Percentiles rank a stretch among this genome's conserved stretches.
These are phyloP conservation scores for Acarospora socialis DNA, from an alignment of 2,329 filamentous ascomycete genomes.

Conservation along the genomic window DNA sequence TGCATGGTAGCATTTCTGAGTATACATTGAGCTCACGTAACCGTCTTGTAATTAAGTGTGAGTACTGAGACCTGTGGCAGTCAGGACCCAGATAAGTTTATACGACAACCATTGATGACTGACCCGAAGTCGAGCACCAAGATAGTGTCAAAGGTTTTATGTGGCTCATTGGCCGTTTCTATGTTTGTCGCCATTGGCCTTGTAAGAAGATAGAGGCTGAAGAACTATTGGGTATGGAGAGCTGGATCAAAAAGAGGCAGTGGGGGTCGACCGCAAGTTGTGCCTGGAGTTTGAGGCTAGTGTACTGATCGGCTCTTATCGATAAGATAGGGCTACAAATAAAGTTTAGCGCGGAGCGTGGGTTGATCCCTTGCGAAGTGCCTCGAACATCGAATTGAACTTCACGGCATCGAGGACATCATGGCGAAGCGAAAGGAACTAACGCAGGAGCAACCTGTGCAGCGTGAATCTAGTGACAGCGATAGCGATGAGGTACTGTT, in stretches of 20 bases:
- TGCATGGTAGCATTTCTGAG: slow-evolving; percentile 79
- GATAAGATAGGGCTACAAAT: slow-evolving; percentile 10
- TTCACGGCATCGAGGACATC: slow-evolving; percentile 12
- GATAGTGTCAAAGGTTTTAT: slow-evolving; percentile 22
- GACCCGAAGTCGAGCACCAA: slow-evolving; percentile 24
- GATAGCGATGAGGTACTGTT: slow-evolving; percentile 18
- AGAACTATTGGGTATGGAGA: not conserved
- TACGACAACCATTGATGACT: slow-evolving; percentile 11
- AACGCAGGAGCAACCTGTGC: slow-evolving; percentile 31
- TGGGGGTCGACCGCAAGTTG: not conserved
- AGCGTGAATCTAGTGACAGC: slow-evolving; percentile 28
- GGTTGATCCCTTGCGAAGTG: not conserved
- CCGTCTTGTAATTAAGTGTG: slow-evolving; percentile 60
- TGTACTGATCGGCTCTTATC: not conserved
- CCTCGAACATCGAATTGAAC: slow-evolving; percentile 1
- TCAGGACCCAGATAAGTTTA: slow-evolving; percentile 1
- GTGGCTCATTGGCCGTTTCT: slow-evolving; percentile 14
- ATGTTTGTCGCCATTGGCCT: slow-evolving; percentile 12
- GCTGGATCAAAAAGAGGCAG: too few species aligned
- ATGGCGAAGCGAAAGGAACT: slow-evolving; percentile 40
- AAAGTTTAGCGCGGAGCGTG: slow-evolving; percentile 6
- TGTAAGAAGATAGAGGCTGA: not conserved
- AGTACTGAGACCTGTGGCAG: slow-evolving; percentile 44
- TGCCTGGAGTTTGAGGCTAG: not conserved
- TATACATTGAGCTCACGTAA: slow-evolving; percentile 69